Conservation (phyloP, 352 stramenopile species). For the Phytophthora vignae region DNA sequence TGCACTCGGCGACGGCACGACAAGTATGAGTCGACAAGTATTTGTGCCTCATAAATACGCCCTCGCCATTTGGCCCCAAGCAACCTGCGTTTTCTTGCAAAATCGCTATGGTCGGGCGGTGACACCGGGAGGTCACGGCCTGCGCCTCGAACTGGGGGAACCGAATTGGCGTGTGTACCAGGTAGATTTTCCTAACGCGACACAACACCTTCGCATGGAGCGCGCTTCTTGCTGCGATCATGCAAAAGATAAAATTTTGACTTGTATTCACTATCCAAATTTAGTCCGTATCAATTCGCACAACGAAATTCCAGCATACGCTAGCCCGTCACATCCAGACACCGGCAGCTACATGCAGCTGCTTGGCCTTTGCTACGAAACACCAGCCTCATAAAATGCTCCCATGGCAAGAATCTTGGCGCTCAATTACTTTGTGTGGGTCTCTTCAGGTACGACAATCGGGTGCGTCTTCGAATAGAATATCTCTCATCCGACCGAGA, state of each 20-base stretch:
- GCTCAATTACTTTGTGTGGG: background rate
- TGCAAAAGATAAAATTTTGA: background rate
- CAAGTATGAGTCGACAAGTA: background rate
- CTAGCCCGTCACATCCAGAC: no score
- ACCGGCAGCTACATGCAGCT: background rate
- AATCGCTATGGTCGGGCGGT: background rate
- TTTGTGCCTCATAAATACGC: slow-evolving; percentile 5
- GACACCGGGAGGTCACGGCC: slow-evolving; percentile 21
- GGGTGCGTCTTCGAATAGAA: background rate
- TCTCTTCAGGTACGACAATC: background rate
- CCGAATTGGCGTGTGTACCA: background rate
- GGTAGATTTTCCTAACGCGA: slow-evolving; percentile 6
- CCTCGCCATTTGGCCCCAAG: slow-evolving; percentile 18
- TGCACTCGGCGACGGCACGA: slow-evolving; percentile 3
- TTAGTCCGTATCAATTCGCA: slow-evolving; percentile 6
- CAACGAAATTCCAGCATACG: background rate
- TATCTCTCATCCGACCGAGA: background rate
- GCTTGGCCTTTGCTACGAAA: no score
- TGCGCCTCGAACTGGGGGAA: no score
- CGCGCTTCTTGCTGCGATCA: background rate
- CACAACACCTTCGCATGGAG: slow-evolving; percentile 5
- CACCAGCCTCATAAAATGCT: no score
- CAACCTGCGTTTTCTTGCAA: slow-evolving; percentile 29
- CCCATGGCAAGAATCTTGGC: background rate
- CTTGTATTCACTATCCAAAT: slow-evolving; percentile 14